Conservation (phyloP, 2,329 filamentous ascomycete genomes). For the Ophiosphaerella korrae region DNA sequence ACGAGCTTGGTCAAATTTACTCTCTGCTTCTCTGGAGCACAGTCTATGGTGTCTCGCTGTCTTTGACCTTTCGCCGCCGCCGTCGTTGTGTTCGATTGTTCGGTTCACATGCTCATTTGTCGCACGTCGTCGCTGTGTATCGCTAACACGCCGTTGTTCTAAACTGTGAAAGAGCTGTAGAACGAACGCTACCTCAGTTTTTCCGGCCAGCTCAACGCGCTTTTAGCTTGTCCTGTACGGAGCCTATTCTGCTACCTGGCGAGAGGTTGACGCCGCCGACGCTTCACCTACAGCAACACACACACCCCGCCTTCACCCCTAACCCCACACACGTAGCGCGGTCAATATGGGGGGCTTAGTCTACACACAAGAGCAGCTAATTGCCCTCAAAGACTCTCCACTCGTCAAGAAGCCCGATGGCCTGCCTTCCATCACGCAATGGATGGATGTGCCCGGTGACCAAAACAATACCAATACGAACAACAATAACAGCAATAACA, state of each 20-base stretch:
- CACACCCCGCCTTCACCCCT: slow-evolving; percentile 21
- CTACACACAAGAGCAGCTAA: slow-evolving; percentile 78
- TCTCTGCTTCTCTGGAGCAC: background rate
- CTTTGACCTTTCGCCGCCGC: no score
- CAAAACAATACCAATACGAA: slow-evolving; percentile 18
- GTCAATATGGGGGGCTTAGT: slow-evolving; percentile 35
- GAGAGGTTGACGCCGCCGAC: background rate
- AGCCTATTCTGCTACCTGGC: background rate
- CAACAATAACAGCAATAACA: slow-evolving; percentile 31
- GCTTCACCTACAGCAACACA: slow-evolving; percentile 7
- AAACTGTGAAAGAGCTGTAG: slow-evolving; percentile 2
- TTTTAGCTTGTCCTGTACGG: no score
- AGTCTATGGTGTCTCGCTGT: no score
- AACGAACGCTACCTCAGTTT: slow-evolving; percentile 5
- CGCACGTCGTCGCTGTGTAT: slow-evolving; percentile 6
- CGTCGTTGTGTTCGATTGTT: background rate
- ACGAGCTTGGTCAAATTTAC: slow-evolving; percentile 19
- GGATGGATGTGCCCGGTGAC: slow-evolving; percentile 77
- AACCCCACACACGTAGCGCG: slow-evolving; percentile 11
- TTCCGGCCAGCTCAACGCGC: background rate
- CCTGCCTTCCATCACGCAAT: slow-evolving; percentile 86
- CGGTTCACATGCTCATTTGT: background rate
- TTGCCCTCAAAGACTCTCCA: slow-evolving; percentile 78
- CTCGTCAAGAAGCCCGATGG: slow-evolving; percentile 79
- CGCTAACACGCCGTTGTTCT: background rate